Conservation (phyloP, 805 yeast species). For the Candida coquimbonensis region DNA sequence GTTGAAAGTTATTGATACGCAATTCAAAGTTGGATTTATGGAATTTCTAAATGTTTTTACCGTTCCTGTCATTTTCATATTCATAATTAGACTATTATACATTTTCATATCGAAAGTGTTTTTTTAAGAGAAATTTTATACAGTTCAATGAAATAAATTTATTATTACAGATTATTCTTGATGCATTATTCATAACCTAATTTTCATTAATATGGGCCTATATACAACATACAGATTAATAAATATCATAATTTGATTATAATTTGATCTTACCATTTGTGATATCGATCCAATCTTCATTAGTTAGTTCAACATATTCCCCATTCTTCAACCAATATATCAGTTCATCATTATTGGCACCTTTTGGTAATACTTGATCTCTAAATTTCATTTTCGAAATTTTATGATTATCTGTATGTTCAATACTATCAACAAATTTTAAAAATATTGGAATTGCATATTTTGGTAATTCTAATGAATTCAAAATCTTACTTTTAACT, state of each 20-base stretch:
- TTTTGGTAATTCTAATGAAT: conserved; percentile 52
- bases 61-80: conserved; percentile 23
- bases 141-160: no score
- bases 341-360: conserved; percentile 48
- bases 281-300: conserved; percentile 46
- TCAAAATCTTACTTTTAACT: conserved; percentile 34
- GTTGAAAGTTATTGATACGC: conserved; percentile 11
- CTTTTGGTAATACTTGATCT: conserved; percentile 64
- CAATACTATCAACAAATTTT: conserved; percentile 56
- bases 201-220: neutral
- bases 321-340: conserved; percentile 66
- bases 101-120: neutral
- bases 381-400: conserved; percentile 63
- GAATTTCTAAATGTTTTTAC: conserved; percentile 27
- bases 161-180: no score
- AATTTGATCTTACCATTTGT: conserved; percentile 15
- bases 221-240: neutral
- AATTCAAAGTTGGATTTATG: conserved; percentile 15
- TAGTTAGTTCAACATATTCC: conserved; percentile 49
- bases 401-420: conserved; percentile 76
- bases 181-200: no score
- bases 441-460: conserved; percentile 83
- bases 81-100: conserved; percentile 14
- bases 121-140: neutral
- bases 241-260: neutral